Conservation (phyloP, 139 green algal species). For the Gonium pectorale region DNA sequence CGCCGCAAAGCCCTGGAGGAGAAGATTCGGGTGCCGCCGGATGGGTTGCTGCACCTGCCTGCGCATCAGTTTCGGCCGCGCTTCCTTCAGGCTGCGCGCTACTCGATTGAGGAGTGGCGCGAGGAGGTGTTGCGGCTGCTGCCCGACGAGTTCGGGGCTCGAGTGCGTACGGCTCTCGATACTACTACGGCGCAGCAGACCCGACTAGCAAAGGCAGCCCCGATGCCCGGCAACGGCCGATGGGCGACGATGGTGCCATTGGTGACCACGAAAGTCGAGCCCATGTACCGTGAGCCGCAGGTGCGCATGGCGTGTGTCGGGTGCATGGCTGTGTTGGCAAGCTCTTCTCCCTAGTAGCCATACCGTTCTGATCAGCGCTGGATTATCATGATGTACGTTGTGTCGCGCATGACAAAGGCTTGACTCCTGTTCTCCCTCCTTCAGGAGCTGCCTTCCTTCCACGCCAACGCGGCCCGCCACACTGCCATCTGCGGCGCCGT, state of each 20-base stretch:
- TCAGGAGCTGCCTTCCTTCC: constrained; percentile 11
- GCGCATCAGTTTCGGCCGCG: background rate
- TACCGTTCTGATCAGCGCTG: too few relatives aligned
- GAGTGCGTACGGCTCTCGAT: background rate
- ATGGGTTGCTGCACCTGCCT: constrained; percentile 30
- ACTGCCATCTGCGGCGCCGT: background rate
- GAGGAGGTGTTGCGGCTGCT: constrained; percentile 44
- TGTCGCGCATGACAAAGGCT: background rate
- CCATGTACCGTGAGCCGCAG: constrained; percentile 41
- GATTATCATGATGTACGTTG: too few relatives aligned
- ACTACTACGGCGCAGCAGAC: background rate
- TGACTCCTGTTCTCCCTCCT: background rate
- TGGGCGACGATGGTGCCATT: constrained; percentile 10
- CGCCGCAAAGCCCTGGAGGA: constrained; percentile 11
- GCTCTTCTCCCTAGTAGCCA: too few relatives aligned
- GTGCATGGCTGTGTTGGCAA: background rate
- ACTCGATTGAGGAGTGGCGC: background rate
- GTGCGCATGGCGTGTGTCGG: background rate
- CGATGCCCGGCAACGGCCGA: background rate
- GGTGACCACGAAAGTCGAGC: background rate
- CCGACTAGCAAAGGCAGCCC: background rate
- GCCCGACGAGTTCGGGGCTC: constrained; percentile 16
- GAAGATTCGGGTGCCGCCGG: background rate
- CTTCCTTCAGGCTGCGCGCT: background rate
- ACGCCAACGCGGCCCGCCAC: constrained; percentile 1